Conservation (phyloP, 164 flowering plant species). For the Magnolia sinica region DNA sequence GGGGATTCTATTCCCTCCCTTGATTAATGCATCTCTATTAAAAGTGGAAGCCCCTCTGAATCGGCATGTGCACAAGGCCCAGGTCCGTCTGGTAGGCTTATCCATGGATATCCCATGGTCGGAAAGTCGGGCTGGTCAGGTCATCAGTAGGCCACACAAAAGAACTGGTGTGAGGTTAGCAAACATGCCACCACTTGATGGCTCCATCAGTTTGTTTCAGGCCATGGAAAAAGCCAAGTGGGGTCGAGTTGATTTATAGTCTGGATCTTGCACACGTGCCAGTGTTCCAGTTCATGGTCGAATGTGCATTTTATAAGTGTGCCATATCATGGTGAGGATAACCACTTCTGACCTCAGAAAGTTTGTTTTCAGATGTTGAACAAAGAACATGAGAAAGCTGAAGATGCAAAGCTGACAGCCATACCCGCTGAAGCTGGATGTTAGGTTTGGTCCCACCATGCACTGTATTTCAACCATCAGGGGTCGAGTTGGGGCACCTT, state of each 20-base stretch:
- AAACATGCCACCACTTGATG: background rate
- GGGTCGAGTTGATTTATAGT: too few species aligned
- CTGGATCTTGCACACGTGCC: background rate
- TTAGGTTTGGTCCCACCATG: slow-evolving; percentile 17
- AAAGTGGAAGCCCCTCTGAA: background rate
- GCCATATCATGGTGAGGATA: background rate
- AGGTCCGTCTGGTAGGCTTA: background rate
- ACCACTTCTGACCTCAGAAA: background rate
- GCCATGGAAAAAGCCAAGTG: background rate
- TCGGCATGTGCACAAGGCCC: background rate
- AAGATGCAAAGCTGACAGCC: slow-evolving; percentile 70
- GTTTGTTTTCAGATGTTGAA: slow-evolving; percentile 65
- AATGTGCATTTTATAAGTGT: background rate
- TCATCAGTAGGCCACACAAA: background rate
- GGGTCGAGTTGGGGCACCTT: background rate
- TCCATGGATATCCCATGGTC: background rate
- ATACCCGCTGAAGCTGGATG: slow-evolving; percentile 57
- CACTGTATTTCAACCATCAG: background rate
- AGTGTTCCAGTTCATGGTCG: background rate
- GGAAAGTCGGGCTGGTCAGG: background rate
- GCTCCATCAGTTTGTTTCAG: background rate
- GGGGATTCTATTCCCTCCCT: too few species aligned
- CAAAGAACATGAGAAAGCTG: slow-evolving; percentile 94
- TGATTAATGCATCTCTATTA: too few species aligned
- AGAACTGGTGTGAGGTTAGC: too few species aligned